phyloP scores from a whole-genome alignment of 495 filamentous ascomycete genomes.

The Aspergillus wentii region DNA sequence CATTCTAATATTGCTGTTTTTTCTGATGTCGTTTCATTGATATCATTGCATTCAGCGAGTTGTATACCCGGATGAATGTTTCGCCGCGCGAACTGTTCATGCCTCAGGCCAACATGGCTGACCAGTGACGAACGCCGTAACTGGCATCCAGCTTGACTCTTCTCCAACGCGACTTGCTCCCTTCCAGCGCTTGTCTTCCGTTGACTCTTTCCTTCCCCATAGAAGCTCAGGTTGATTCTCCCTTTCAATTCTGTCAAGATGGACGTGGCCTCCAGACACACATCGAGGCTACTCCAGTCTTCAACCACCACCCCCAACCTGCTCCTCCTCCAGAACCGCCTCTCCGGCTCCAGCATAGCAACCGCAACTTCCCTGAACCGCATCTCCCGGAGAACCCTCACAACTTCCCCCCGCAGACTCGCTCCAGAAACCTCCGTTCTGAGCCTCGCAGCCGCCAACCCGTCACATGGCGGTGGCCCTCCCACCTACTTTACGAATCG shows the following conservation, averaged over 20 bases:
- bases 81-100: too few species aligned
- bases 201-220: too few species aligned
- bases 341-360: slow-evolving; percentile 13
- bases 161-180: slow-evolving; percentile 8
- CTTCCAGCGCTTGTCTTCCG: too few species aligned
- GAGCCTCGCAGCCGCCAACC: slow-evolving; percentile 12
- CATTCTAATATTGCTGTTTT: too few species aligned
- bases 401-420: slow-evolving; percentile 22
- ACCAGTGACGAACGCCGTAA: slow-evolving; percentile 12
- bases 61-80: too few species aligned
- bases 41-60: too few species aligned
- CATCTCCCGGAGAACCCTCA: slow-evolving; percentile 28
- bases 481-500: slow-evolving; percentile 56
- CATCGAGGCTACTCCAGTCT: slow-evolving; percentile 31
- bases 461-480: slow-evolving; percentile 16
- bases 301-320: slow-evolving; percentile 6
- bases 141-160: slow-evolving; percentile 13
- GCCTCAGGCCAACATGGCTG: slow-evolving; percentile 22
- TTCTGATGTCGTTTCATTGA: too few species aligned
- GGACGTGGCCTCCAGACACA: slow-evolving; percentile 36
- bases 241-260: slow-evolving; percentile 18
- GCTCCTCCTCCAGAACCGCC: slow-evolving; percentile 19
- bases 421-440: slow-evolving; percentile 33
- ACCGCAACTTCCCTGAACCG: slow-evolving; percentile 18
- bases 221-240: too few species aligned